Evolutionary conservation across 805 yeast genomes (phyloP).

Genomic region (Candida pini): DNA sequence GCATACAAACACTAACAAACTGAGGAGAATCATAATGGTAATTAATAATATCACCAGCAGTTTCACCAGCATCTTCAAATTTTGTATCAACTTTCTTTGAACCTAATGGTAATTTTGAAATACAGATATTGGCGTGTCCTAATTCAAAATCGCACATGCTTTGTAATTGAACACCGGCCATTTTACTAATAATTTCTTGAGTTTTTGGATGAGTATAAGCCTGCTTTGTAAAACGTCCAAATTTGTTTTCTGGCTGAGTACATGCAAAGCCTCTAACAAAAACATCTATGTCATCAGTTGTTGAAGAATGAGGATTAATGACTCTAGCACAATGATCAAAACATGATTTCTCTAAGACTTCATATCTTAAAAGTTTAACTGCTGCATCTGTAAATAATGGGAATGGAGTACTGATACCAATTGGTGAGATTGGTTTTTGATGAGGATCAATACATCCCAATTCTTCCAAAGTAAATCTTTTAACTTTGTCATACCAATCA

Average conservation of each 20-base stretch:
- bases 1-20: not conserved
- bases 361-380: constrained; percentile 42
- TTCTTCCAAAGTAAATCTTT: constrained; percentile 35
- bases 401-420: constrained; percentile 49
- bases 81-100: not conserved
- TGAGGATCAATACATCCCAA: constrained; percentile 25
- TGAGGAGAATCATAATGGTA: constrained; percentile 1
- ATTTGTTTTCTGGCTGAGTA: not conserved
- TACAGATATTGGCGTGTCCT: not conserved
- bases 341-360: constrained; percentile 34
- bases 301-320: constrained; percentile 25
- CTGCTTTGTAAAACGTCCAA: not conserved
- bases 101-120: not conserved
- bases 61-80: not conserved
- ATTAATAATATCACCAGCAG: not conserved
- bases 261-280: constrained; percentile 24
- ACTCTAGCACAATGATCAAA: constrained; percentile 34
- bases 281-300: constrained; percentile 37
- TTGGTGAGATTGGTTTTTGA: constrained; percentile 37
- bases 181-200: not conserved
- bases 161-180: constrained; percentile 1
- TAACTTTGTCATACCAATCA: constrained; percentile 27
- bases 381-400: constrained; percentile 50
- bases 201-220: constrained; percentile 1
- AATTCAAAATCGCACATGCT: constrained; percentile 1